phyloP scores from a whole-genome alignment of 164 flowering plant genomes.

The Warburgia ugandensis region DNA sequence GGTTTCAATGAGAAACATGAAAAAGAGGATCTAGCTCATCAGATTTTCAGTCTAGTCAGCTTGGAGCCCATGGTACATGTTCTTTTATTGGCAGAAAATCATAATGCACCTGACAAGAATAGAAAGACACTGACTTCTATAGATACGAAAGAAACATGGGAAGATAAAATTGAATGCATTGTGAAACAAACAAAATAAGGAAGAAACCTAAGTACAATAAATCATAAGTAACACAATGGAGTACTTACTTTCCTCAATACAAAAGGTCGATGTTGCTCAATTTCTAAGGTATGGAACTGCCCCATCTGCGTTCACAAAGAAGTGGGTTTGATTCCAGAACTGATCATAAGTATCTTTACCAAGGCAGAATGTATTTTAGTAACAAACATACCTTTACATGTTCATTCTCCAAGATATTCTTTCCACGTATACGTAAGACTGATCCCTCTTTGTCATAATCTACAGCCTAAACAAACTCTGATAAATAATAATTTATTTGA shows the following conservation, averaged over 20 bases:
- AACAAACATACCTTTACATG: conserved; percentile 52
- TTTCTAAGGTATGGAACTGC: conserved; percentile 78
- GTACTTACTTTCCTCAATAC: conserved; percentile 66
- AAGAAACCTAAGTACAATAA: too few species aligned
- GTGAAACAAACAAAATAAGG: too few species aligned
- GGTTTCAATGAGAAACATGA: too few species aligned
- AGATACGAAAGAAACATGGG: too few species aligned
- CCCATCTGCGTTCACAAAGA: conserved; percentile 59
- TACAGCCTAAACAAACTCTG: conserved; percentile 25
- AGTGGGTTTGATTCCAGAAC: background rate
- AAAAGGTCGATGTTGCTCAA: conserved; percentile 78
- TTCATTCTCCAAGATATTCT: conserved; percentile 64
- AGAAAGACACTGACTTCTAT: too few species aligned
- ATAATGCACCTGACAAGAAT: too few species aligned
- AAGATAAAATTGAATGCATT: too few species aligned
- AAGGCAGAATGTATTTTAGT: conserved; percentile 3
- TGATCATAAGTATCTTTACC: background rate
- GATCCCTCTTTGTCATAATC: conserved; percentile 81
- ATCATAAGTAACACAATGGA: too few species aligned
- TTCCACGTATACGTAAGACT: conserved; percentile 73
- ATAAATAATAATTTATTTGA: background rate
- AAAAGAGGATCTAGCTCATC: too few species aligned
- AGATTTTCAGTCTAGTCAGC: too few species aligned
- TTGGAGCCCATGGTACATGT: background rate
- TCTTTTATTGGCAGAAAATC: background rate